phyloP scores from a whole-genome alignment of 2,329 filamentous ascomycete genomes.

The Fusarium sp. region DNA sequence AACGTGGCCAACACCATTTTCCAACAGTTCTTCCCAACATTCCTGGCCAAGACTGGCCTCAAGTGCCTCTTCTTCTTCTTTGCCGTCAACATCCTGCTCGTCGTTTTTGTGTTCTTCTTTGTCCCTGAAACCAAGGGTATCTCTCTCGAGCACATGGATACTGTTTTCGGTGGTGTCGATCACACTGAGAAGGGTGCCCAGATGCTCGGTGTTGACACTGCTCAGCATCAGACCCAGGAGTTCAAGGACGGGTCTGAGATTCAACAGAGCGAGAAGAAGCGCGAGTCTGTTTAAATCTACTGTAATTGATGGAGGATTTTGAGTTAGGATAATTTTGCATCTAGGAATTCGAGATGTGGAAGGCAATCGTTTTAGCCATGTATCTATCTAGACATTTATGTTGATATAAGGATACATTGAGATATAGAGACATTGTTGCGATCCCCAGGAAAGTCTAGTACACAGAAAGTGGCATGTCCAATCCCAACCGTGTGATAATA shows the following conservation, averaged over 20 bases:
- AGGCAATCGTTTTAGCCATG: neutral
- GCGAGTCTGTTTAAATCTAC: slow-evolving; percentile 29
- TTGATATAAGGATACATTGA: neutral
- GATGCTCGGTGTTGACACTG: slow-evolving; percentile 36
- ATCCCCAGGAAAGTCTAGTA: no score
- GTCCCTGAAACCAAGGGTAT: slow-evolving; percentile 64
- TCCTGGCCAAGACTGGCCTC: slow-evolving; percentile 65
- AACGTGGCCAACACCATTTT: slow-evolving; percentile 74
- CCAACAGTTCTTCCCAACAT: slow-evolving; percentile 76
- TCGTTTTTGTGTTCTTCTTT: slow-evolving; percentile 59
- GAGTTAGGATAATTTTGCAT: neutral
- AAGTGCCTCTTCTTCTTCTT: slow-evolving; percentile 51
- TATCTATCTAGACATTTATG: neutral
- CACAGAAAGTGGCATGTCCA: neutral
- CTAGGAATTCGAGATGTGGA: neutral
- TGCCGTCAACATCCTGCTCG: slow-evolving; percentile 55
- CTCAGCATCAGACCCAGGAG: slow-evolving; percentile 19
- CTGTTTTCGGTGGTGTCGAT: slow-evolving; percentile 60
- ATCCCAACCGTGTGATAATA: neutral
- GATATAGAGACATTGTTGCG: neutral
- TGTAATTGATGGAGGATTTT: neutral
- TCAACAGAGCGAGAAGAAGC: slow-evolving; percentile 34
- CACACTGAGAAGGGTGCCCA: slow-evolving; percentile 43
- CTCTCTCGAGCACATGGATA: slow-evolving; percentile 70
- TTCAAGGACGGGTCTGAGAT: slow-evolving; percentile 39